Conservation (phyloP, 495 filamentous ascomycete genomes). For the Cercophora sp. region DNA sequence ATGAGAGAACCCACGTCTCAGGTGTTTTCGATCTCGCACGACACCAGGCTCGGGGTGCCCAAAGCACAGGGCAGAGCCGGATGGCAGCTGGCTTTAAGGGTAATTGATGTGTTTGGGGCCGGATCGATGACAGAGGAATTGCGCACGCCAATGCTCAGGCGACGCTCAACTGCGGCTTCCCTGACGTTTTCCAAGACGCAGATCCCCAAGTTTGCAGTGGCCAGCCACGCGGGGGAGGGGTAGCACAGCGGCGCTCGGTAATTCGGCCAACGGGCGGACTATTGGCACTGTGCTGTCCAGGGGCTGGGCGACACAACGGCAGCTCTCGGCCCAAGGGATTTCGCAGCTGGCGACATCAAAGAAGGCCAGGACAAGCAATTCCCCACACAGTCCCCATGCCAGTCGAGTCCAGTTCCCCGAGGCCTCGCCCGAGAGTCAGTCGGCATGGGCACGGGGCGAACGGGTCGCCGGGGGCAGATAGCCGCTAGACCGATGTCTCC, state of each 20-base stretch:
- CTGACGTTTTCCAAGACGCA: conserved; percentile 18
- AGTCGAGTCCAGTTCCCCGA: too few relatives aligned
- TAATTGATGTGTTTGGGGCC: too few relatives aligned
- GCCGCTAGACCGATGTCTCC: conserved; percentile 33
- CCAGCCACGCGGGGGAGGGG: conserved; percentile 11
- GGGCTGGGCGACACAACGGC: too few relatives aligned
- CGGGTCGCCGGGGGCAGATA: too few relatives aligned
- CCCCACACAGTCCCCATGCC: too few relatives aligned
- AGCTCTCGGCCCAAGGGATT: conserved; percentile 1
- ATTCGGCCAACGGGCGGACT: conserved; percentile 27
- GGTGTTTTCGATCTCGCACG: not conserved
- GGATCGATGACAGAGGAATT: not conserved
- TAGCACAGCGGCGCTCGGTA: conserved; percentile 25
- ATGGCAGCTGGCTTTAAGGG: too few relatives aligned
- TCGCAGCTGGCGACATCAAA: too few relatives aligned
- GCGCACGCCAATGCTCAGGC: not conserved
- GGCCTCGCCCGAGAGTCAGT: conserved; percentile 1
- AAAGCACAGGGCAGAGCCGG: too few relatives aligned
- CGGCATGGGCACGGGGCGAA: not conserved
- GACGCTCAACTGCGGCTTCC: conserved; percentile 8
- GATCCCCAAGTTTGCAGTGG: conserved; percentile 20
- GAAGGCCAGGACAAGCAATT: too few relatives aligned
- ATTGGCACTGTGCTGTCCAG: too few relatives aligned
- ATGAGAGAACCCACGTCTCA: conserved; percentile 4
- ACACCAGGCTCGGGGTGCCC: too few relatives aligned